These are phyloP conservation scores for Fragilaria crotonensis DNA, from an alignment of 108 stramenopile genomes.

Conservation along the genomic window DNA sequence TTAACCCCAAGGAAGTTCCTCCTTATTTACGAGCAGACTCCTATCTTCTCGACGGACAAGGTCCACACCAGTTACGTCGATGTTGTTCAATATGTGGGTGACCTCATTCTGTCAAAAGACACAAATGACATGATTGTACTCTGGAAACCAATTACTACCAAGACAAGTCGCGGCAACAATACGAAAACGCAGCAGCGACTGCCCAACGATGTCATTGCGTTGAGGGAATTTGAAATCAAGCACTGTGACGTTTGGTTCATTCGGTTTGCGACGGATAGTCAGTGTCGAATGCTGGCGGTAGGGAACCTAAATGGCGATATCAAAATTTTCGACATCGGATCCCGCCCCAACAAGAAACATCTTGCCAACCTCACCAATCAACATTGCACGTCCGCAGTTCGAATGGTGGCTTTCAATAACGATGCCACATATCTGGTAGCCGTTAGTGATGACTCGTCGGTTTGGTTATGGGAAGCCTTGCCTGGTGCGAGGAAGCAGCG, in stretches of 20 bases:
- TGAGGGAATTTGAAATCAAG: conserved; percentile 7
- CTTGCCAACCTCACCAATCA: conserved; percentile 21
- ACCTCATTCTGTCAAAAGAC: conserved; percentile 72
- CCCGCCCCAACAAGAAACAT: conserved; percentile 18
- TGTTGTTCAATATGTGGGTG: conserved; percentile 72
- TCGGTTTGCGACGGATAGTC: conserved; percentile 46
- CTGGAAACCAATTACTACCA: conserved; percentile 65
- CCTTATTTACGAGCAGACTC: conserved; percentile 39
- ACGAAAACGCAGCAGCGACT: conserved; percentile 6
- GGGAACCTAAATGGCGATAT: conserved; percentile 67
- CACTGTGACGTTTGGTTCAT: conserved; percentile 60
- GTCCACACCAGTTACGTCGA: conserved; percentile 78
- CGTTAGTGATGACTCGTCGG: conserved; percentile 40
- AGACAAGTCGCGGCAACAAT: conserved; percentile 1
- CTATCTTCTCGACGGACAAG: conserved; percentile 57
- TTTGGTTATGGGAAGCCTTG: conserved; percentile 52
- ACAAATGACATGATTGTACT: conserved; percentile 53
- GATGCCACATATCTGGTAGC: conserved; percentile 40
- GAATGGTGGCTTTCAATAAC: conserved; percentile 58
- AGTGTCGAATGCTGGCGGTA: conserved; percentile 39
- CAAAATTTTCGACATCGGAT: conserved; percentile 59
- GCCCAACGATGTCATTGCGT: conserved; percentile 13
- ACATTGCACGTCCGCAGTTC: conserved; percentile 22
- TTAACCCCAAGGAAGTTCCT: not conserved
- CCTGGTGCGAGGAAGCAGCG: conserved; percentile 3